These are phyloP conservation scores for Anaeromyces robustus DNA, from an alignment of 192 early-diverging fungal genomes.

Conservation along the genomic window DNA sequence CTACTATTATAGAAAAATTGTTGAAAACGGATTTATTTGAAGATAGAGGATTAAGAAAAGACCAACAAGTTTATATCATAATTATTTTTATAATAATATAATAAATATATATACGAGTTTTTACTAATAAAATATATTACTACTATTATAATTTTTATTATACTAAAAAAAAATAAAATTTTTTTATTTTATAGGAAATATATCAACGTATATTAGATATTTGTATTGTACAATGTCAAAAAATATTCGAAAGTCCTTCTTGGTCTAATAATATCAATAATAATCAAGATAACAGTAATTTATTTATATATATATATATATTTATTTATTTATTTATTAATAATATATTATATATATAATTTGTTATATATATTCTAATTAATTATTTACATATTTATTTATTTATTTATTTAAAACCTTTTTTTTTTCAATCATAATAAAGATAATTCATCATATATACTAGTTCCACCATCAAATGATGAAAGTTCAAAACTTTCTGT, in stretches of 20 bases:
- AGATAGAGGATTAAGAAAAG: slow-evolving; percentile 42
- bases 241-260: not conserved
- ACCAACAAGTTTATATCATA: slow-evolving; percentile 27
- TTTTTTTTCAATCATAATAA: too few relatives aligned
- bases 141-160: too few relatives aligned
- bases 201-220: not conserved
- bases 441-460: not conserved
- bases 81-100: slow-evolving; percentile 4
- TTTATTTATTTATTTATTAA: not conserved
- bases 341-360: not conserved
- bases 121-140: too few relatives aligned
- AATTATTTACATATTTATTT: too few relatives aligned
- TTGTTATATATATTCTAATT: too few relatives aligned
- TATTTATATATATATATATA: not conserved
- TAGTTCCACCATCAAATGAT: not conserved
- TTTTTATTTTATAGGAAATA: not conserved
- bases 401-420: too few relatives aligned
- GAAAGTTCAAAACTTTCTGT: not conserved
- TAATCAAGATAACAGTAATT: not conserved
- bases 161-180: too few relatives aligned
- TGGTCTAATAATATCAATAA: not conserved
- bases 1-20: slow-evolving; percentile 27
- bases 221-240: not conserved
- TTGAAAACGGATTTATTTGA: slow-evolving; percentile 27
- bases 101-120: too few relatives aligned